Base-by-base conservation (phyloP, 768 basidiomycete genomes). In the Boletus pseudopeckii region DNA sequence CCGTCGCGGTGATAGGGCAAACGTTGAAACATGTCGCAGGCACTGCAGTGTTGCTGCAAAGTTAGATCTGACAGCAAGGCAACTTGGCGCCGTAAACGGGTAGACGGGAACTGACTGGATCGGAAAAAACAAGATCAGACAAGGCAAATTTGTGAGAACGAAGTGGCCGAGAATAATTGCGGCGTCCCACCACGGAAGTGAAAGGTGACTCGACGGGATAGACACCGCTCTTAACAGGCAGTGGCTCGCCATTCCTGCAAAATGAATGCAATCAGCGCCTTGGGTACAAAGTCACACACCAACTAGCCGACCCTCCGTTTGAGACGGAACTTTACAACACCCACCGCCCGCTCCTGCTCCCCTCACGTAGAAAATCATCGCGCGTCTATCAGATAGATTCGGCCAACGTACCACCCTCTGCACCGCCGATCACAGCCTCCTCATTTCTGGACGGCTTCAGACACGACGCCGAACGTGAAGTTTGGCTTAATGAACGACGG, bases 1-100 rank as follows among this genome's bases (percentile, higher is more conserved):
- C 66, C 63, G 68, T 58, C 58, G 64, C 66, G 68, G 68, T 64
- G 66, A 68, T 70, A 61, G 60, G 60, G 24, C 56, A 49, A 45
- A 53, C n/a, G 57, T 68, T 72, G 70, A 70, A 71, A 72, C 68
- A 68, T 68, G 63, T 61, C 58, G 54, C 63, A 68, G 59, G 68
- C 70, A 72, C 68, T 52, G 68, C 68, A 58, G 58, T 57, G 63
- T 56, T 52, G 56, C 47, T 54, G 55, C 49, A 60, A 59, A 55
- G 58, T 53, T 56, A 52, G 67, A 67, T 65, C 65, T 60, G 63
- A 67, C 68, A 59, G 61, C 60, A 62, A 50, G 50, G 48, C 33
- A 49, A 57, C 45, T 60, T 52, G 57, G 52, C 37, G 55, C 68
- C 66, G 67, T 64, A 64, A 63, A 57, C 30, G 65, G 60, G 50